phyloP scores from a whole-genome alignment of 1,284 basidiomycete genomes.

The Sphaerobolus stellatus region DNA sequence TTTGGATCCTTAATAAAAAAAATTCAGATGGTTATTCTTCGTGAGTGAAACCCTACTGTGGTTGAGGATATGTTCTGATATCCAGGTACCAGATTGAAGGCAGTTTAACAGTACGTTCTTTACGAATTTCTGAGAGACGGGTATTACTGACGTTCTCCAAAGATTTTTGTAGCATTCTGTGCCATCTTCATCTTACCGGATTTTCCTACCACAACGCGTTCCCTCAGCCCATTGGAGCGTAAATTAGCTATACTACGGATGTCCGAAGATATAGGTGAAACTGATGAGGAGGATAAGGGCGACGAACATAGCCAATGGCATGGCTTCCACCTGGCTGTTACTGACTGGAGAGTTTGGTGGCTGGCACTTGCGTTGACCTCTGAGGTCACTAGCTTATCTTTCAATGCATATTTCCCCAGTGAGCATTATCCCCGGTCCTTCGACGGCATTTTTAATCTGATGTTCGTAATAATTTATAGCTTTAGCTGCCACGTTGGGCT shows the following conservation, averaged over 20 bases:
- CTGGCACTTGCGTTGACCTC: constrained; percentile 56
- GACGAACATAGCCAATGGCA: constrained; percentile 22
- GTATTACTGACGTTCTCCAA: background rate
- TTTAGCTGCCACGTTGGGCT: constrained; percentile 61
- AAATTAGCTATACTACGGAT: constrained; percentile 43
- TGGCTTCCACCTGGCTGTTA: constrained; percentile 58
- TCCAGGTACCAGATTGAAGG: constrained; percentile 10
- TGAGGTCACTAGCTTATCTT: constrained; percentile 62
- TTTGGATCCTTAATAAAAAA: constrained; percentile 21
- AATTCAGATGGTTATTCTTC: constrained; percentile 38
- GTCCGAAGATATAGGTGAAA: constrained; percentile 41
- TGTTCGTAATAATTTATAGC: constrained; percentile 1
- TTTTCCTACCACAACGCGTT: constrained; percentile 30
- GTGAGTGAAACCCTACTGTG: constrained; percentile 19
- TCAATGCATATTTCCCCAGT: constrained; percentile 73
- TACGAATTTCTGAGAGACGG: constrained; percentile 15
- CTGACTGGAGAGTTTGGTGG: constrained; percentile 76
- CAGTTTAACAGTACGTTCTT: constrained; percentile 5
- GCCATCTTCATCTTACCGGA: constrained; percentile 42
- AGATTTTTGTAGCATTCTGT: constrained; percentile 14
- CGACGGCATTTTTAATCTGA: background rate
- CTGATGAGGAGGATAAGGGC: constrained; percentile 28
- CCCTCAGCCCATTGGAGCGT: constrained; percentile 32
- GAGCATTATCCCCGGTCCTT: constrained; percentile 1
- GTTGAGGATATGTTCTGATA: background rate